Base-by-base conservation (phyloP, 2,329 filamentous ascomycete species). In the Ustulina deusta region DNA sequence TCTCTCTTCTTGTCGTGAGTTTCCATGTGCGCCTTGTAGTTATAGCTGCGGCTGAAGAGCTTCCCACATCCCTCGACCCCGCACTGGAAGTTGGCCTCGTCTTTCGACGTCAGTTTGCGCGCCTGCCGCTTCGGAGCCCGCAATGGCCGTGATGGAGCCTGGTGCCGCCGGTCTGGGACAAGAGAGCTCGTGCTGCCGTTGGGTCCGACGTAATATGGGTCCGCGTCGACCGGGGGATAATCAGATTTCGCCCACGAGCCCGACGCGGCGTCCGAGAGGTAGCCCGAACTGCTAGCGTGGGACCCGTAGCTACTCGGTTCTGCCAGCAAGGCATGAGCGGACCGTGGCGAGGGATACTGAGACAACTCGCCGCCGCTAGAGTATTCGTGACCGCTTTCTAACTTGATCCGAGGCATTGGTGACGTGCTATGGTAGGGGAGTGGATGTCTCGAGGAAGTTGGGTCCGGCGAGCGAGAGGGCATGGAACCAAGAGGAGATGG, bases 11-110 rank as follows among this genome's bases (percentile, higher is more conserved):
- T 89, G 75, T 96, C 89, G 76, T 97, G 94, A 0, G 90, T 94
- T 75, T 94, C 91, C 85, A 94, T 86, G 78, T 97, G 94, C 34
- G 93, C 91, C 75, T 92, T 94, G 81, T 90, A 93, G 80, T 97
- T 97, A 82, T 95, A 97, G 74, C 89, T 91, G 69, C 94, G 85
- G 71, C 92, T 93, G 78, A 97, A 97, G 17, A 91, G 86, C 78
- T 91, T 93, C 6, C 90, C 90, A 76, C 94, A 97, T 1, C 89
- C 84, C 66, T 89, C 85, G 40, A 89, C 83, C 62, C 85, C 83
- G 76, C 94, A 97, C 70, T 87, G 84, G 78, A 88, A 91, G 73
- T 89, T 92, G 62, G 91, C 91, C 73, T 92, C 90, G 70, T 90
- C 90, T 65, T 86, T 86, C 20, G 89, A 89, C 1, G 88, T 90